Conservation (phyloP, 2,329 filamentous ascomycete genomes). For the Clathrospora elynae region DNA sequence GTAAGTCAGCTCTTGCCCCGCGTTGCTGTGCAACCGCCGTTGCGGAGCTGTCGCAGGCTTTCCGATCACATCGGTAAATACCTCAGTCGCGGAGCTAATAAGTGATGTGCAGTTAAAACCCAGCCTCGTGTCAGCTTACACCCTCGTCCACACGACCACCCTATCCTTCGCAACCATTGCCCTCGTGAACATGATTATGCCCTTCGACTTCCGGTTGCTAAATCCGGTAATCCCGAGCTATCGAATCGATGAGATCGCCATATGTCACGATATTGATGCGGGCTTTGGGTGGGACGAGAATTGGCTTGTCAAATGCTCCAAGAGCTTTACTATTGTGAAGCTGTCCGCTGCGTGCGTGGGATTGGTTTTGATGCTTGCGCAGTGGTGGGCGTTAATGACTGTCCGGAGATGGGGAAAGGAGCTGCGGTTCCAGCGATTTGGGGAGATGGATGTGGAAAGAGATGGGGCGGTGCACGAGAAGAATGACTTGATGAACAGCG, state of each 20-base stretch:
- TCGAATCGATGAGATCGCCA: constrained; percentile 26
- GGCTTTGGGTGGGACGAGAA: constrained; percentile 37
- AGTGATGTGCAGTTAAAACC: constrained; percentile 25
- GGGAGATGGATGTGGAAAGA: constrained; percentile 23
- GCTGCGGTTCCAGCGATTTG: constrained; percentile 5
- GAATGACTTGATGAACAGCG: constrained; percentile 2
- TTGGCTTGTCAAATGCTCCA: constrained; percentile 37
- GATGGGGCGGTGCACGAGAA: constrained; percentile 7
- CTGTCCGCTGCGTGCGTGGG: constrained; percentile 28
- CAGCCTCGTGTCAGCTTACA: constrained; percentile 34
- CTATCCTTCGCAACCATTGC: constrained; percentile 36
- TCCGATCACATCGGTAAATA: not conserved
- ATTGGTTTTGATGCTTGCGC: constrained; percentile 36
- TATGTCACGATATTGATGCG: constrained; percentile 37
- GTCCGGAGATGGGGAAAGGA: constrained; percentile 38
- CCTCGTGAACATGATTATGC: constrained; percentile 32
- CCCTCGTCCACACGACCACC: constrained; percentile 32
- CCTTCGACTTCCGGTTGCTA: constrained; percentile 23
- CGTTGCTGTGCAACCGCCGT: not conserved
- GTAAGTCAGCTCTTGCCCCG: constrained; percentile 37
- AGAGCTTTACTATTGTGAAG: constrained; percentile 31
- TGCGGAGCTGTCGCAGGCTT: not conserved
- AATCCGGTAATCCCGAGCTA: constrained; percentile 31
- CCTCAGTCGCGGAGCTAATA: constrained; percentile 18
- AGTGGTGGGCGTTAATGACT: constrained; percentile 43